Evolutionary conservation across 2,329 filamentous ascomycete species (phyloP), one percentile per base, ranked within the genome.

Genomic region (Dichotomopilus funicola): DNA sequence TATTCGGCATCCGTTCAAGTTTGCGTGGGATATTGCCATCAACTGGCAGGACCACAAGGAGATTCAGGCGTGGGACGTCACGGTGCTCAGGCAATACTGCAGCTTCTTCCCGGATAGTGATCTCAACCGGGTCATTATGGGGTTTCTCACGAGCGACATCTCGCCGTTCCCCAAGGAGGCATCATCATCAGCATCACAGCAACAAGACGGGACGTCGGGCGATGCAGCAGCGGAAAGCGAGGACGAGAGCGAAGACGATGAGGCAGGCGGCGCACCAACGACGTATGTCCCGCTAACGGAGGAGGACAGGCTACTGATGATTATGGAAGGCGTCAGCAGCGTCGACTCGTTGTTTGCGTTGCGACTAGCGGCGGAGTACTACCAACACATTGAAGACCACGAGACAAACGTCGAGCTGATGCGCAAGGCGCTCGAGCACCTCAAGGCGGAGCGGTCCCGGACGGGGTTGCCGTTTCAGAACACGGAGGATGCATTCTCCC

Each of bases 11-110:
- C 89, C 90, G 0, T 96, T 87, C 71, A 83, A 86, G 60, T 78
- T 95, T 12, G 94, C 94, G 0, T 99, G 95, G 95, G 87, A 90
- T 64, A 86, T 96, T 58, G 81, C 88, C 35, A 77, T 99, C 56
- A 89, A 97, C 66, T 97, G 92, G 88, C 82, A 88, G 62, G 91
- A 96, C 69, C 75, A 83, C 43, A 84, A 88, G 63, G 81, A 82
- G 47, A 79, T 94, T 48, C 75, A 79, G n/a, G 82, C 89, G 33
- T 87, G 90, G 75, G 91, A 97, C 66, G 80, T 83, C 44, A 82
- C 81, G 44, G 75, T 92, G n/a, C 73, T 99, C 31, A 80, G 86
- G 53, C 85, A 91, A 62, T 99, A 92, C 66, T 87, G 89, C 59
- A 75, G 78, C 3, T 85, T 94, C 63, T 99, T 99, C 63, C 90